phyloP scores from a whole-genome alignment of 257 asterid genomes.

The Cruciata laevipes region DNA sequence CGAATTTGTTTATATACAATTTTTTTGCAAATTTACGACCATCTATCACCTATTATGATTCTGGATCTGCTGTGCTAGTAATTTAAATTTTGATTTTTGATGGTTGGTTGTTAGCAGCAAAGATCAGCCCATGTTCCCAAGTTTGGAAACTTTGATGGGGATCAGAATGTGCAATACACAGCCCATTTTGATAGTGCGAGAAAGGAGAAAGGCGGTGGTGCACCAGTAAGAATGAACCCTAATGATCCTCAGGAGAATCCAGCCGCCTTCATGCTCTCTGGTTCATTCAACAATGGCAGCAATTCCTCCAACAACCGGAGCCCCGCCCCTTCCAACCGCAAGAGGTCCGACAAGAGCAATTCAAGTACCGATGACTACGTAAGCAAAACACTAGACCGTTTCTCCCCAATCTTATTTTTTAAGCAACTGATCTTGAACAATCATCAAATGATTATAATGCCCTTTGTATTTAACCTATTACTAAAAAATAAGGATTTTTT shows the following conservation, averaged over 20 bases:
- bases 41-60: too few relatives aligned
- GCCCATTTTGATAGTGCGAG: slow-evolving; percentile 73
- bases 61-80: too few relatives aligned
- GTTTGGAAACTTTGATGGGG: slow-evolving; percentile 76
- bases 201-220: slow-evolving; percentile 37
- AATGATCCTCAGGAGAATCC: slow-evolving; percentile 80
- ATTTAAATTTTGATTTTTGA: background rate
- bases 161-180: slow-evolving; percentile 61
- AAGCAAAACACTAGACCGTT: slow-evolving; percentile 16
- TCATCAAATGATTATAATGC: too few relatives aligned
- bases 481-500: too few relatives aligned
- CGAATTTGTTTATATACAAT: too few relatives aligned
- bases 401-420: too few relatives aligned
- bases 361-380: slow-evolving; percentile 44
- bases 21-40: too few relatives aligned
- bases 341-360: slow-evolving; percentile 10
- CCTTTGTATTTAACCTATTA: too few relatives aligned
- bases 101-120: slow-evolving; percentile 22
- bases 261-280: slow-evolving; percentile 36
- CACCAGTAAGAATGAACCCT: slow-evolving; percentile 41
- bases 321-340: slow-evolving; percentile 18
- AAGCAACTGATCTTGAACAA: too few relatives aligned
- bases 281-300: slow-evolving; percentile 4
- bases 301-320: background rate
- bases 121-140: slow-evolving; percentile 51